A percentile compares a stretch with the other conserved stretches of the same genome.
Evolutionary conservation across 768 basidiomycete genomes (phyloP).

Genomic region (Pholiota microspora): DNA sequence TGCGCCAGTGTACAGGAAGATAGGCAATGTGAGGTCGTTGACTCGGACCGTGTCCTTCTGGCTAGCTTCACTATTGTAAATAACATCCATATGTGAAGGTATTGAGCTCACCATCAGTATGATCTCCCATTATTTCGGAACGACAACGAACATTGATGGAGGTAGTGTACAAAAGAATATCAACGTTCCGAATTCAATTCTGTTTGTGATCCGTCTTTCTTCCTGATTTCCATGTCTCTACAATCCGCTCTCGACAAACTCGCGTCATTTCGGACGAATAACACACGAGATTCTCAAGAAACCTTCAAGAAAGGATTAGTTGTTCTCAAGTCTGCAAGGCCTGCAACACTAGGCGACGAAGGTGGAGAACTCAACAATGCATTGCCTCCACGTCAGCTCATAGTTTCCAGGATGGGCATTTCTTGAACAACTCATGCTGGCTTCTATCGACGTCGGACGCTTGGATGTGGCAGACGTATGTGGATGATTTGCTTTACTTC

Average conservation of each 20-base stretch:
- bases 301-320: conserved; percentile 51
- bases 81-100: background rate
- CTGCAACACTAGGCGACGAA: conserved; percentile 52
- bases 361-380: conserved; percentile 30
- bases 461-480: conserved; percentile 74
- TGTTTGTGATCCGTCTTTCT: no score
- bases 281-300: conserved; percentile 55
- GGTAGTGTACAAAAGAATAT: conserved; percentile 2
- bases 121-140: background rate
- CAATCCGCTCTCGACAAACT: conserved; percentile 43
- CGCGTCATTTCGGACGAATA: conserved; percentile 51
- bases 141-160: no score
- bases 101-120: background rate
- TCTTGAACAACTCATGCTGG: conserved; percentile 76
- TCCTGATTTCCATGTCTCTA: background rate
- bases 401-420: conserved; percentile 65
- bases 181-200: no score
- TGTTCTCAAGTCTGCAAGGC: conserved; percentile 46
- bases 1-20: conserved; percentile 40
- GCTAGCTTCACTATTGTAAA: conserved; percentile 17
- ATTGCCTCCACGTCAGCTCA: conserved; percentile 12
- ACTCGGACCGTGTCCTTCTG: conserved; percentile 38
- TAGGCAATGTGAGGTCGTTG: conserved; percentile 43
- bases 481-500: conserved; percentile 10
- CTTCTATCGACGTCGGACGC: conserved; percentile 74